Evolutionary conservation across 805 yeast genomes (phyloP).

Genomic region (Pichia rugopelliculosa): DNA sequence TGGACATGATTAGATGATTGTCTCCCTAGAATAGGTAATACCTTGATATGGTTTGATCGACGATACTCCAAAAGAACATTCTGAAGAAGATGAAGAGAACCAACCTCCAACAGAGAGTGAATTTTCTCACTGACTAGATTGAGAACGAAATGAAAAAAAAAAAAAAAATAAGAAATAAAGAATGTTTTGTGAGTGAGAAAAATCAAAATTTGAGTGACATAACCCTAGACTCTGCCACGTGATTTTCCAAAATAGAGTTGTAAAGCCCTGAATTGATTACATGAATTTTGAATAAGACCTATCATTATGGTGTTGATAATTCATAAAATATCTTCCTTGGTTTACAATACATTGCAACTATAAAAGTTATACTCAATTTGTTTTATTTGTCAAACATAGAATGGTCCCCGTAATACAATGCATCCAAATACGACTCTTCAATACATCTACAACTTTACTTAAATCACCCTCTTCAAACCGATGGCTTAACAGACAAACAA

Average conservation of each 20-base stretch:
- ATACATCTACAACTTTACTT: not conserved
- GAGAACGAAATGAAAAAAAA: not conserved
- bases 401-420: not conserved
- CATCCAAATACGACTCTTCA: not conserved
- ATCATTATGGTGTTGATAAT: no score
- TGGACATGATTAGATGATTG: constrained; percentile 61
- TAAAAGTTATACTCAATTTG: not conserved
- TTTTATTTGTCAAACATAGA: not conserved
- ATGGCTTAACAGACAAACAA: constrained; percentile 69
- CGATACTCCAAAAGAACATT: constrained; percentile 25
- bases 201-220: no score
- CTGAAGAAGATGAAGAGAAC: not conserved
- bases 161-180: no score
- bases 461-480: constrained; percentile 47
- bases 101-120: not conserved
- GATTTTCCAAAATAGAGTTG: no score
- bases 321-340: not conserved
- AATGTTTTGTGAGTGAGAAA: not conserved
- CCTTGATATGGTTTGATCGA: constrained; percentile 43
- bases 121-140: not conserved
- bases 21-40: constrained; percentile 64
- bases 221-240: no score
- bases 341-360: not conserved
- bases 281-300: no score
- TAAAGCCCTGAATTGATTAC: no score